Evolutionary conservation across 352 stramenopile species (phyloP).

Genomic region (Phytophthora pluvialis): DNA sequence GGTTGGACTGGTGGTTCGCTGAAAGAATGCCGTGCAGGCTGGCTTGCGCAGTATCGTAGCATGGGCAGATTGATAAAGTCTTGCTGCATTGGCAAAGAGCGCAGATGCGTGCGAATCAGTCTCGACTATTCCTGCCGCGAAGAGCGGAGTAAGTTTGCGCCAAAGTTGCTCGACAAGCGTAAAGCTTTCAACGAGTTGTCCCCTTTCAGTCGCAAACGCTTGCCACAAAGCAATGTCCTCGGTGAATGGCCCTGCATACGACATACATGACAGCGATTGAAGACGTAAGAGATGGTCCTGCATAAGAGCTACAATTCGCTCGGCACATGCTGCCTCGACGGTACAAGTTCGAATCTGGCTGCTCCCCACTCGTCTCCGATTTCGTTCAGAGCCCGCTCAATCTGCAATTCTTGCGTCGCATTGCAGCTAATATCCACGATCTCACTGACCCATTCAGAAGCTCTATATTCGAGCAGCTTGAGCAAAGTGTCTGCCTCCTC

Average conservation of each 20-base stretch:
- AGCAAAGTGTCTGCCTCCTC: slow-evolving; percentile 66
- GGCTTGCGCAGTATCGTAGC: slow-evolving; percentile 35
- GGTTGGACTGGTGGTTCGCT: slow-evolving; percentile 5
- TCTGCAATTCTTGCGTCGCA: slow-evolving; percentile 68
- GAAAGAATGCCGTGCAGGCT: slow-evolving; percentile 45
- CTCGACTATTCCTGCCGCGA: slow-evolving; percentile 58
- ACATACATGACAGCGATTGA: slow-evolving; percentile 56
- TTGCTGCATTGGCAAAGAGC: slow-evolving; percentile 50
- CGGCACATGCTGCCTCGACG: slow-evolving; percentile 29
- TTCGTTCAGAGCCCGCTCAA: slow-evolving; percentile 53
- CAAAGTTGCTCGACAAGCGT: slow-evolving; percentile 50
- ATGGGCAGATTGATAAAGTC: slow-evolving; percentile 45
- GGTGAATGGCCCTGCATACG: slow-evolving; percentile 51
- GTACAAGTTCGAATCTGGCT: slow-evolving; percentile 54
- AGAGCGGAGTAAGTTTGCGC: slow-evolving; percentile 56
- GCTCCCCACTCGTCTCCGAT: slow-evolving; percentile 61
- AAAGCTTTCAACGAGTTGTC: slow-evolving; percentile 48
- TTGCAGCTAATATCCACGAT: slow-evolving; percentile 73
- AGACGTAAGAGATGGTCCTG: slow-evolving; percentile 69
- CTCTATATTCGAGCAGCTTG: slow-evolving; percentile 75
- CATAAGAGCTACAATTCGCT: slow-evolving; percentile 53
- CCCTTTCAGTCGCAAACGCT: slow-evolving; percentile 50
- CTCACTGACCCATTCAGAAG: slow-evolving; percentile 52
- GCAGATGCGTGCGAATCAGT: slow-evolving; percentile 45
- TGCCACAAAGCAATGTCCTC: slow-evolving; percentile 57